Evolutionary conservation across 2,329 filamentous ascomycete genomes (phyloP), one percentile per base, ranked within the genome.

Genomic region (Amesomyces nigricolor): DNA sequence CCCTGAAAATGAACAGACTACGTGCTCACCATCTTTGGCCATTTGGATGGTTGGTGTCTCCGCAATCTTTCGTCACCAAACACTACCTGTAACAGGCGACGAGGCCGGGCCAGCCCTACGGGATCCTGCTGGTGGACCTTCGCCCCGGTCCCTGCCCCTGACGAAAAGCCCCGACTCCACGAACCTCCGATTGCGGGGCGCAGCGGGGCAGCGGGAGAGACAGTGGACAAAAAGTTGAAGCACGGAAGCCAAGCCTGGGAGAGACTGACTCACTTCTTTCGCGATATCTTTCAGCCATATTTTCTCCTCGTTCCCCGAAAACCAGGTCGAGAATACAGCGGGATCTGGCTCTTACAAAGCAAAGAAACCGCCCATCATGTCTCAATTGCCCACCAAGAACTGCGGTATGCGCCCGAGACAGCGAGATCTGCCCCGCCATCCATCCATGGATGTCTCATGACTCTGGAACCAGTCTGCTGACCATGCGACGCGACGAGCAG

Each of bases 351-450:
- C 32, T 42, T 4, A 17, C 51, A 13, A 42, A 14, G 19, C 2
- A 29, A 49, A 40, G 3, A 47, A 51, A 45, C 22, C 35, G 35
- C 35, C 42, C 51, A 62, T 4, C 45, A 65, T 65, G 64, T 61
- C 72, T 61, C 71, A 75, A 71, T 78, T 79, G 60, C 77, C 79
- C 47, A 71, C 73, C 57, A 83, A 82, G 75, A 83, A 81, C 70
- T 81, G 78, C 73, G 79, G 78, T 81, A 74, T 56, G 77, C 68
- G 45, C 42, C 47, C 51, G 48, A 54, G 32, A 29, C 29, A 44
- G 38, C 32, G 16, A 19, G 4, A n/a, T 47, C 37, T 47, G 14
- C 48, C 37, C 48, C 44, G 22, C 43, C 13, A n/a, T 65, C 35
- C 22, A 26, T 26, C 6, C 22, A 26, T 17, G 22, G 35, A 47